Percentiles rank a stretch among this genome's conserved stretches.
These are phyloP conservation scores for Ascochyta clinopodiicola DNA, from an alignment of 2,329 filamentous ascomycete genomes.

Conservation along the genomic window DNA sequence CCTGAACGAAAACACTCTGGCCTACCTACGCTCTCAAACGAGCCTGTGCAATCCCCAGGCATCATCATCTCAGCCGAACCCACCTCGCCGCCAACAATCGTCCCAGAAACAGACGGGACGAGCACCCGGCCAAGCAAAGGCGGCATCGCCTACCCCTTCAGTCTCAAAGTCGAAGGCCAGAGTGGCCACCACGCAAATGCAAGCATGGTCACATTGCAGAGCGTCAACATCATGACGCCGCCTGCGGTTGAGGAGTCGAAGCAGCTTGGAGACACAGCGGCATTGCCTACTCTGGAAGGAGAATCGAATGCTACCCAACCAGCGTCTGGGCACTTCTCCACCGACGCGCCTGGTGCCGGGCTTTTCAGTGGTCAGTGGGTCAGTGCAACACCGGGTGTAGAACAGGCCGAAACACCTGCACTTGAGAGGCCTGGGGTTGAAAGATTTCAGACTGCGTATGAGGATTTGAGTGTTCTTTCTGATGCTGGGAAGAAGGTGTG, in stretches of 20 bases:
- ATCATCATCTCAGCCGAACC: slow-evolving; percentile 35
- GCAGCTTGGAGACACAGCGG: slow-evolving; percentile 11
- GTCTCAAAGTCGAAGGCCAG: slow-evolving; percentile 60
- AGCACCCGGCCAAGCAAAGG: slow-evolving; percentile 71
- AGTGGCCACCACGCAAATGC: slow-evolving; percentile 62
- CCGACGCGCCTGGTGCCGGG: slow-evolving; percentile 49
- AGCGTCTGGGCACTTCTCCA: slow-evolving; percentile 56
- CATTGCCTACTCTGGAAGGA: slow-evolving; percentile 5
- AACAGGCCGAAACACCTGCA: slow-evolving; percentile 12
- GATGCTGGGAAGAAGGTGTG: background rate
- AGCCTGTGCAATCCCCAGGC: slow-evolving; percentile 18
- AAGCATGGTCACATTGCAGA: slow-evolving; percentile 71
- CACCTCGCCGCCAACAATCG: slow-evolving; percentile 45
- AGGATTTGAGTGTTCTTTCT: slow-evolving; percentile 27
- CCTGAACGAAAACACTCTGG: slow-evolving; percentile 37
- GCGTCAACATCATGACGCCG: slow-evolving; percentile 37
- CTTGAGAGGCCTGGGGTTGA: slow-evolving; percentile 52
- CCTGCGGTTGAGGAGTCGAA: slow-evolving; percentile 25
- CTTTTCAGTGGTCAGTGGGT: slow-evolving; percentile 25
- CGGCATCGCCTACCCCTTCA: slow-evolving; percentile 77
- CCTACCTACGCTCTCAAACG: slow-evolving; percentile 24
- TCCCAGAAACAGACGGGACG: slow-evolving; percentile 56
- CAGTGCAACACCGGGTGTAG: background rate
- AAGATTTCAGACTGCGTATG: slow-evolving; percentile 62
- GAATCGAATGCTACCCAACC: slow-evolving; percentile 17